Evolutionary conservation across 2,329 filamentous ascomycete species (phyloP), one percentile per base, ranked within the genome.

Genomic region (Pseudocercospora vitis): DNA sequence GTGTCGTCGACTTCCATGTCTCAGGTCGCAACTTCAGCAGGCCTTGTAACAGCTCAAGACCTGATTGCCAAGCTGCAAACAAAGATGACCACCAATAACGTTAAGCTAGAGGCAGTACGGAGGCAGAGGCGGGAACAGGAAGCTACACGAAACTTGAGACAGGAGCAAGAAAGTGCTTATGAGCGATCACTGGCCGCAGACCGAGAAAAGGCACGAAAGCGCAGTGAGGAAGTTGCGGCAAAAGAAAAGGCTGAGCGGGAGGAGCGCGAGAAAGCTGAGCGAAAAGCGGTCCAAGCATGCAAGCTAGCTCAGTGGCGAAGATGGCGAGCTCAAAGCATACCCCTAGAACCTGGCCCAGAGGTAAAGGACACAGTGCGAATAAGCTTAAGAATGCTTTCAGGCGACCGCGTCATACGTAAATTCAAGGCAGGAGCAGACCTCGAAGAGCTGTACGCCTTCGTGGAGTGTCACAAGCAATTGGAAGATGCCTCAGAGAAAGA

Each of bases 391-490:
- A 72, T 86, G 64, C 76, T 78, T 0, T 86, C 82, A 3, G 87
- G 83, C 0, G 87, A 89, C 45, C 81, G 91, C 35, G 81, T 96
- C 2, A 82, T 95, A 52, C 81, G 92, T 35, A 82, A 82, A 46
- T 97, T 99, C 69, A 71, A 77, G 0, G 76, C 80, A 1, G 77
- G 83, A n/a, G 83, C 88, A 0, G 78, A 81, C 2, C 76, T 97
- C 31, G 92, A 97, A 68, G 91, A 96, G 65, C 74, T 99, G 4
- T 97, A 97, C 71, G 94, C 92, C 0, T 96, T 95, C 73, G 91
- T 97, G 2, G 94, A 99, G 68, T 97, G 92, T 73, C 86, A 91
- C 68, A 85, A 89, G 48, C 63, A 87, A 4, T 63, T 91, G 2
- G 71, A 80, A 14, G 59, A 65, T 4, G 52, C 55, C 55, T 65